Evolutionary conservation across 208 protist species (phyloP).

Genomic region (Acanthamoeba triangularis): DNA sequence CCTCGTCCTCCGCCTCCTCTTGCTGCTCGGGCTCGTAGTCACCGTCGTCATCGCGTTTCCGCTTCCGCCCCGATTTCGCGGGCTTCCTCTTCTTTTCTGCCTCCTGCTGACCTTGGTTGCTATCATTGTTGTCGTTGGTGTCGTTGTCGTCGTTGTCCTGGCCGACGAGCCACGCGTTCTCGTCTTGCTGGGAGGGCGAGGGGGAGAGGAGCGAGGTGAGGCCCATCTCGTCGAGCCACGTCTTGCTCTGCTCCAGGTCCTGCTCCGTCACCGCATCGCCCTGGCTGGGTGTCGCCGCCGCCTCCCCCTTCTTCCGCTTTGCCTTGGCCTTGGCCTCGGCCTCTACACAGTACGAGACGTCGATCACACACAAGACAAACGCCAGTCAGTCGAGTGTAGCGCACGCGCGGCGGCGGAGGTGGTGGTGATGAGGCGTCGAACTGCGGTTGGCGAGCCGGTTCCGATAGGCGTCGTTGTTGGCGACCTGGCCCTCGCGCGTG

Average conservation of each 20-base stretch:
- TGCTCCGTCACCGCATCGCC: not conserved
- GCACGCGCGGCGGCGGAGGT: not conserved
- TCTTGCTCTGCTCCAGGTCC: not conserved
- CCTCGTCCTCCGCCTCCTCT: not conserved
- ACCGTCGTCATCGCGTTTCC: no score
- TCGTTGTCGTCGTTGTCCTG: not conserved
- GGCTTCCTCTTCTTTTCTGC: not conserved
- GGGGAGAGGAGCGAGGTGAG: not conserved
- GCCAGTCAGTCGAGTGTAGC: not conserved
- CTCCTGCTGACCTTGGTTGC: not conserved
- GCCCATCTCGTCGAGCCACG: not conserved
- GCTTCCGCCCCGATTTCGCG: not conserved
- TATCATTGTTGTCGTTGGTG: not conserved
- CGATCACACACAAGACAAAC: no score
- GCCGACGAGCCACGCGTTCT: no score
- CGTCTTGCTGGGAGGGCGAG: not conserved
- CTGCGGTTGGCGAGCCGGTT: not conserved
- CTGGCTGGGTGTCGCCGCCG: not conserved
- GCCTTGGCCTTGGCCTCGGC: not conserved
- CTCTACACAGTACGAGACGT: not conserved
- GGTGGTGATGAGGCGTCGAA: not conserved
- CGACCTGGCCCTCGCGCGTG: not conserved
- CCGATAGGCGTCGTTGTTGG: not conserved
- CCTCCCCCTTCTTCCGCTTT: not conserved
- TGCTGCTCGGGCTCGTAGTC: not conserved